Percentiles rank a stretch among this genome's conserved stretches.
Conservation (phyloP, 75 land plant genomes). For the Larix kaempferi region DNA sequence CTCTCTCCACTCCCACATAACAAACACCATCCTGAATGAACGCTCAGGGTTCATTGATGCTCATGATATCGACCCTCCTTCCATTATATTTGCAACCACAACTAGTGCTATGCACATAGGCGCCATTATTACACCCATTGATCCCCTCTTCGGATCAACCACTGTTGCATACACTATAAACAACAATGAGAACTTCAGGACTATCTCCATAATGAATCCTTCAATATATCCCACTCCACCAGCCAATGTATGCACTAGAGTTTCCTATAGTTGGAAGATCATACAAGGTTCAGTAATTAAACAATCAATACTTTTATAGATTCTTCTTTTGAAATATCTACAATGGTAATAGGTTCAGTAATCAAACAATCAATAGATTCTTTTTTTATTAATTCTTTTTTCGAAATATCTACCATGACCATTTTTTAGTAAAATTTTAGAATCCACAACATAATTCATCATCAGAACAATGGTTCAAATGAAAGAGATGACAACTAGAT, state of each 20-base stretch:
- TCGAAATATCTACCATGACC: too few relatives aligned
- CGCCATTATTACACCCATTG: conserved; percentile 26
- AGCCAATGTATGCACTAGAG: conserved; percentile 53
- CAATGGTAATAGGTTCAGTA: too few relatives aligned
- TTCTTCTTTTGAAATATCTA: too few relatives aligned
- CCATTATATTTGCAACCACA: conserved; percentile 74
- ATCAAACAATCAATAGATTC: too few relatives aligned
- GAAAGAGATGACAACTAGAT: too few relatives aligned
- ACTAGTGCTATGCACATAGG: conserved; percentile 60
- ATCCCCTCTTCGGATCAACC: conserved; percentile 63
- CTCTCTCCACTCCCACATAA: conserved; percentile 41
- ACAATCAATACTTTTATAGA: too few relatives aligned
- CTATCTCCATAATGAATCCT: conserved; percentile 60
- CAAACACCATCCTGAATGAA: conserved; percentile 85
- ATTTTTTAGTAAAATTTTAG: too few relatives aligned
- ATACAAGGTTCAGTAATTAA: too few relatives aligned
- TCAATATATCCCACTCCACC: conserved; percentile 37
- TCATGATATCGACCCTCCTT: conserved; percentile 74
- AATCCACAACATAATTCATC: too few relatives aligned
- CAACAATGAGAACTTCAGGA: conserved; percentile 66
- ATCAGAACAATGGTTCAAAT: too few relatives aligned
- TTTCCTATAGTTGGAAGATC: conserved; percentile 22
- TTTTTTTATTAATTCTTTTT: too few relatives aligned
- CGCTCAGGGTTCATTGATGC: conserved; percentile 95
- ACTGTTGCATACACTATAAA: conserved; percentile 64